A percentile compares a stretch with the other conserved stretches of the same genome.
phyloP scores from a whole-genome alignment of 352 stramenopile species.

The Pythium dissimile region DNA sequence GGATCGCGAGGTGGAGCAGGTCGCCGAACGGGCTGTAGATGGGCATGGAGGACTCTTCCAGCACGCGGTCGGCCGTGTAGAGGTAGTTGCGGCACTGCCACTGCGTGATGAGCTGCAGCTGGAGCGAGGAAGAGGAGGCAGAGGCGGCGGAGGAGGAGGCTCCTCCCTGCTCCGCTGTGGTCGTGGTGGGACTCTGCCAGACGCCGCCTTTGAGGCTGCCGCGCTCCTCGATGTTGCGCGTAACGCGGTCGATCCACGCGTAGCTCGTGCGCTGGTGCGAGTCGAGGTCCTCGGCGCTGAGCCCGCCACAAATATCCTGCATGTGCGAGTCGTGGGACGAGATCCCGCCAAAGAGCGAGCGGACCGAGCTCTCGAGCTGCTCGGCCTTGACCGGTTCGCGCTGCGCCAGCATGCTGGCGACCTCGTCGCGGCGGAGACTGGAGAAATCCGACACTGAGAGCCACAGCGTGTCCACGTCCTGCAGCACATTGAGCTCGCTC shows the following conservation, averaged over 20 bases:
- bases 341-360: conserved; percentile 35
- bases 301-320: conserved; percentile 38
- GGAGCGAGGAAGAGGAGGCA: too few species aligned
- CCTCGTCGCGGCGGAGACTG: conserved; percentile 25
- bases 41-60: conserved; percentile 62
- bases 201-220: conserved; percentile 29
- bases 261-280: conserved; percentile 48
- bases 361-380: conserved; percentile 32
- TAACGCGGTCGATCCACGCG: conserved; percentile 53
- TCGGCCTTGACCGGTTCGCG: conserved; percentile 33
- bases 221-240: conserved; percentile 35
- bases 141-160: too few species aligned
- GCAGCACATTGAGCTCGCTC: background rate
- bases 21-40: conserved; percentile 52
- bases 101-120: conserved; percentile 42
- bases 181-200: conserved; percentile 20
- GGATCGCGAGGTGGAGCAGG: conserved; percentile 55
- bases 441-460: conserved; percentile 26
- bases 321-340: conserved; percentile 53
- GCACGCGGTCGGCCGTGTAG: conserved; percentile 48
- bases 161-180: background rate
- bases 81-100: conserved; percentile 59
- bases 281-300: conserved; percentile 38
- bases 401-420: conserved; percentile 32
- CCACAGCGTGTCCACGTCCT: conserved; percentile 25